phyloP scores from a whole-genome alignment of 495 filamentous ascomycete genomes.

The Ramalina peruviana region DNA sequence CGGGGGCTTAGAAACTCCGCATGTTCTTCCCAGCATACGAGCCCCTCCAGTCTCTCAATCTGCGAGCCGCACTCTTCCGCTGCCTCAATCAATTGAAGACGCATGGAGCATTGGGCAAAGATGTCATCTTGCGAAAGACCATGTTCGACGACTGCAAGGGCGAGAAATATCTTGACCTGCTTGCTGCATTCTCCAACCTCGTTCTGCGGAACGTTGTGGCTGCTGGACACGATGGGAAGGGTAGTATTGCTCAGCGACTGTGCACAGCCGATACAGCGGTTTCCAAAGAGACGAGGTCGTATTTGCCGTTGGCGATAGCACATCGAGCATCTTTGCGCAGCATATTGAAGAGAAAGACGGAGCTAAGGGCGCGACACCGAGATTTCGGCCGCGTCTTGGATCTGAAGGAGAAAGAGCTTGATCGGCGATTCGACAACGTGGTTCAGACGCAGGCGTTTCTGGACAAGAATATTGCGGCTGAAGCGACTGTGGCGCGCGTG shows the following conservation, averaged over 20 bases:
- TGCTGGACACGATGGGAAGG: conserved; percentile 16
- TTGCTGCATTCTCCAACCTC: conserved; percentile 63
- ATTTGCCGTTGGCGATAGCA: conserved; percentile 56
- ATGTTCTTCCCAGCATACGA: conserved; percentile 82
- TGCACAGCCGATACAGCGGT: conserved; percentile 47
- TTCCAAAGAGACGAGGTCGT: conserved; percentile 40
- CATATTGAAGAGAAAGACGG: conserved; percentile 34
- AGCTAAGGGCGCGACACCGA: conserved; percentile 32
- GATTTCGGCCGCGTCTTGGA: conserved; percentile 48
- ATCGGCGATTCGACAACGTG: conserved; percentile 5
- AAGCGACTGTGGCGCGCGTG: conserved; percentile 9
- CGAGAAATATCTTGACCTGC: conserved; percentile 64
- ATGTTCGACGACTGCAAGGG: conserved; percentile 90
- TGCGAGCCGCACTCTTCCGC: conserved; percentile 72
- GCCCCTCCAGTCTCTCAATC: conserved; percentile 74
- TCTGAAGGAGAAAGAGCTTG: conserved; percentile 29
- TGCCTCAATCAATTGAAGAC: conserved; percentile 71
- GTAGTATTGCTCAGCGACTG: conserved; percentile 42
- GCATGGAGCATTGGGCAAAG: conserved; percentile 64
- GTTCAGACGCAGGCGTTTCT: conserved; percentile 6
- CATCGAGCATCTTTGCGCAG: conserved; percentile 49
- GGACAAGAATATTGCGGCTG: conserved; percentile 6
- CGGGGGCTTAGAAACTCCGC: conserved; percentile 51
- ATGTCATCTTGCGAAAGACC: conserved; percentile 66
- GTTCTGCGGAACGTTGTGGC: conserved; percentile 58